Conservation (phyloP, 441 rosid genomes). For the Geranium incanum region DNA sequence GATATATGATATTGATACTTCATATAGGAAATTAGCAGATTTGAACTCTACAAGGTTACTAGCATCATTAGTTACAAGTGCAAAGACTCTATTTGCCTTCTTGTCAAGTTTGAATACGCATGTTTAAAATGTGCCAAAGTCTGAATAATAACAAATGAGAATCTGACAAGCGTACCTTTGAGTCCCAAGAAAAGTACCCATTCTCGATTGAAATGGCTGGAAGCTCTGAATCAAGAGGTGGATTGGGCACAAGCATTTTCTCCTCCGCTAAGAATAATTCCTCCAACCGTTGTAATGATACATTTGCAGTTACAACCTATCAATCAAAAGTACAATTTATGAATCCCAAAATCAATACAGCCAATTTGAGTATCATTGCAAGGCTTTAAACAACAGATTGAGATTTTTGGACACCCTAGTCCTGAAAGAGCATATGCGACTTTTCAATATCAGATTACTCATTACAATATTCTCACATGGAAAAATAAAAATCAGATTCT, state of each 20-base stretch:
- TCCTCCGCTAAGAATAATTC: slow-evolving; percentile 88
- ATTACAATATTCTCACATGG: not conserved
- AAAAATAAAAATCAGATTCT: slow-evolving; percentile 5
- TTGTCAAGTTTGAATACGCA: slow-evolving; percentile 6
- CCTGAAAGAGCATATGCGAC: not conserved
- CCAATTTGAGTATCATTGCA: slow-evolving; percentile 9
- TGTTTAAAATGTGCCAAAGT: slow-evolving; percentile 2
- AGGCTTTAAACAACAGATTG: not conserved
- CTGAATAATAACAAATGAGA: slow-evolving; percentile 1
- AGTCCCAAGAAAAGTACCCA: slow-evolving; percentile 95
- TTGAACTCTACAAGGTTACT: not conserved
- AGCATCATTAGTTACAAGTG: slow-evolving; percentile 7
- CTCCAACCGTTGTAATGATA: slow-evolving; percentile 88
- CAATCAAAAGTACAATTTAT: slow-evolving; percentile 22
- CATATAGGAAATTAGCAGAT: slow-evolving; percentile 3
- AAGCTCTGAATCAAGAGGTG: slow-evolving; percentile 62
- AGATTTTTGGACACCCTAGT: slow-evolving; percentile 9
- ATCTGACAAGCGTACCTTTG: slow-evolving; percentile 45
- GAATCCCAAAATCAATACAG: slow-evolving; percentile 4
- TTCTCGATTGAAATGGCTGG: slow-evolving; percentile 80
- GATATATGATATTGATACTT: slow-evolving; percentile 13
- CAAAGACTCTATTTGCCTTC: not conserved
- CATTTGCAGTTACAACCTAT: slow-evolving; percentile 90
- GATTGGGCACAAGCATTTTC: slow-evolving; percentile 83
- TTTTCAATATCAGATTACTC: not conserved